Conservation (phyloP, 2,329 filamentous ascomycete genomes). For the Fusarium sp. region DNA sequence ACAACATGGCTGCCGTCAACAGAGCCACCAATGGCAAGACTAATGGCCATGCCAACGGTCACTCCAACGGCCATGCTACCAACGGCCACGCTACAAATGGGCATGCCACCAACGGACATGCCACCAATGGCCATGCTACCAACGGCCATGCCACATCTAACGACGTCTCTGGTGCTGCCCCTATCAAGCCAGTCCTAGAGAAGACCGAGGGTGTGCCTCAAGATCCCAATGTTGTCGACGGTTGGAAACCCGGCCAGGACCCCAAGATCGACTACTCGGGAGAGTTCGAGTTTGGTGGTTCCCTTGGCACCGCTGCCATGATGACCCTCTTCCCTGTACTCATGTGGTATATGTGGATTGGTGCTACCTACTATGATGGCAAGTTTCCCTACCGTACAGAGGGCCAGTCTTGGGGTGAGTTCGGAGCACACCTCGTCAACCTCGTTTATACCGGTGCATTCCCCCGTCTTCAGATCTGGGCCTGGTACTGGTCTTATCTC, state of each 20-base stretch:
- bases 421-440: conserved; percentile 77
- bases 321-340: conserved; percentile 94
- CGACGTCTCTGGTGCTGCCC: conserved; percentile 23
- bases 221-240: conserved; percentile 59
- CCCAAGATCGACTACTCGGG: conserved; percentile 75
- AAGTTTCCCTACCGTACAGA: conserved; percentile 78
- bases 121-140: conserved; percentile 39
- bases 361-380: conserved; percentile 92
- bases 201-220: conserved; percentile 40
- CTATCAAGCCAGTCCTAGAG: conserved; percentile 30
- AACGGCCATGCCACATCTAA: conserved; percentile 45
- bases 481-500: conserved; percentile 95
- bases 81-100: conserved; percentile 47
- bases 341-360: conserved; percentile 99
- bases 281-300: conserved; percentile 88
- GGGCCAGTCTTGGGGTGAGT: conserved; percentile 79
- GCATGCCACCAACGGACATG: conserved; percentile 50
- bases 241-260: conserved; percentile 72
- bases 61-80: conserved; percentile 41
- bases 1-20: conserved; percentile 50
- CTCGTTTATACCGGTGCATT: conserved; percentile 88
- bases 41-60: conserved; percentile 43
- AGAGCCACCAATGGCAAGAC: conserved; percentile 43
- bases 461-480: conserved; percentile 86
- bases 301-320: conserved; percentile 82